Conservation (phyloP, 2,329 filamentous ascomycete species). For the Aspergillus caelatus region DNA sequence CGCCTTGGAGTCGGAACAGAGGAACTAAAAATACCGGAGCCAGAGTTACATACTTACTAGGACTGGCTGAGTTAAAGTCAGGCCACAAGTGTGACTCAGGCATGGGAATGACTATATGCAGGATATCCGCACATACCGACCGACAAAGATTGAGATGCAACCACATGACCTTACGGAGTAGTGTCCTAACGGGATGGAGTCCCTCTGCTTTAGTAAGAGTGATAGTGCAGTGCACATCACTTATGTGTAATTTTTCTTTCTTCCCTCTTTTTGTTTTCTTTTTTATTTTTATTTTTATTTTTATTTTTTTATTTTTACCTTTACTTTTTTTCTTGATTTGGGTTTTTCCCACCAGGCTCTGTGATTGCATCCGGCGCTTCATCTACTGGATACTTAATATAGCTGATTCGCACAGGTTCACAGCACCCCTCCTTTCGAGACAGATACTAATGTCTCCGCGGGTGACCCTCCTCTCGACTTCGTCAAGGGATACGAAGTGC, state of each 20-base stretch:
- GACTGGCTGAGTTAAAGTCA: not conserved
- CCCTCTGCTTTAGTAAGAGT: not conserved
- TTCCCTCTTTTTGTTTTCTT: not conserved
- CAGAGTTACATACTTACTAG: not conserved
- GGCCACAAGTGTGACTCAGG: slow-evolving; percentile 3
- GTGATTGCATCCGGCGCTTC: slow-evolving; percentile 4
- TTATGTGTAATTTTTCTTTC: not conserved
- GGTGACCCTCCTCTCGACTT: not conserved
- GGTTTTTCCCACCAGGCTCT: not conserved
- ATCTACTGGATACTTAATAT: slow-evolving; percentile 3
- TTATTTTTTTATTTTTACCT: not conserved
- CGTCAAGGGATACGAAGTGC: slow-evolving; percentile 1
- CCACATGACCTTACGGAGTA: not conserved
- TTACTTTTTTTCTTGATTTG: not conserved
- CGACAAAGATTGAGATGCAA: not conserved
- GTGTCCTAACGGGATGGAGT: not conserved
- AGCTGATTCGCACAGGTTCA: slow-evolving; percentile 2
- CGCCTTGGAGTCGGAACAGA: not conserved
- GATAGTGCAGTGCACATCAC: slow-evolving; percentile 5
- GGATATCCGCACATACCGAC: not conserved
- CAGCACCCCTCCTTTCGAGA: not conserved
- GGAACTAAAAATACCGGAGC: not conserved
- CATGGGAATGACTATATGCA: not conserved
- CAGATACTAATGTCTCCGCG: not conserved
- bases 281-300: not conserved